Conservation (phyloP, 768 basidiomycete genomes). For the Coprinopsis sp. region DNA sequence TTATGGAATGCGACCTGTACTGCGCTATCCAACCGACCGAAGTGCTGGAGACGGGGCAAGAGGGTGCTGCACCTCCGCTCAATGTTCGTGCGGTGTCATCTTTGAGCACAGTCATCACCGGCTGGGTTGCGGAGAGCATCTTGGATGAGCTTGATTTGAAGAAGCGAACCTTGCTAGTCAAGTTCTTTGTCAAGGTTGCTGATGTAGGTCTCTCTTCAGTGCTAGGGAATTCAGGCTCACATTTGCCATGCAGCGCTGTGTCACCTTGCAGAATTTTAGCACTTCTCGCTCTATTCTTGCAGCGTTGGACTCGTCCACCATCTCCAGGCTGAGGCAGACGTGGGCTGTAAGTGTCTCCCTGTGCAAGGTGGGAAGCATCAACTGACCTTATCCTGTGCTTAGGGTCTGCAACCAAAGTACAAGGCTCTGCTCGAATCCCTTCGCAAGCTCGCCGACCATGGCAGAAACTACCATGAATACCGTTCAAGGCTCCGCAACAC, state of each 20-base stretch:
- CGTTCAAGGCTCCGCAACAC: constrained; percentile 81
- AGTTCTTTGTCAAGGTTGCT: constrained; percentile 91
- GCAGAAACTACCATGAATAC: constrained; percentile 88
- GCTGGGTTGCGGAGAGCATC: constrained; percentile 95
- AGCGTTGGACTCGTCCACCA: constrained; percentile 93
- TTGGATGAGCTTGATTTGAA: constrained; percentile 86
- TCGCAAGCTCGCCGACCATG: constrained; percentile 85
- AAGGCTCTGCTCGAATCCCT: constrained; percentile 72
- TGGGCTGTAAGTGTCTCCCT: constrained; percentile 67
- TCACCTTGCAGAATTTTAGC: constrained; percentile 81
- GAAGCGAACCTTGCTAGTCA: constrained; percentile 71
- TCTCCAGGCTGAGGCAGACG: constrained; percentile 86
- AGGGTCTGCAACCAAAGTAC: constrained; percentile 87
- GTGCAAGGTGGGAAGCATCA: background rate
- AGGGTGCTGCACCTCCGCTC: constrained; percentile 53
- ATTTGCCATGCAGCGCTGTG: constrained; percentile 64
- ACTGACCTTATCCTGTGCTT: constrained; percentile 7
- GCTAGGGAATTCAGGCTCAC: constrained; percentile 8
- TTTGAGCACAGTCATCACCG: constrained; percentile 88
- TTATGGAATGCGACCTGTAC: constrained; percentile 89
- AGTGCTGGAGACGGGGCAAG: constrained; percentile 78
- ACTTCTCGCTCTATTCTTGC: constrained; percentile 90
- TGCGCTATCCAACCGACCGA: constrained; percentile 85
- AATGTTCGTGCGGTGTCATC: constrained; percentile 83
- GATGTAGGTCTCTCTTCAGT: constrained; percentile 52